These are phyloP conservation scores for Gremmenia infestans DNA, from an alignment of 2,329 filamentous ascomycete species.

Conservation along the genomic window DNA sequence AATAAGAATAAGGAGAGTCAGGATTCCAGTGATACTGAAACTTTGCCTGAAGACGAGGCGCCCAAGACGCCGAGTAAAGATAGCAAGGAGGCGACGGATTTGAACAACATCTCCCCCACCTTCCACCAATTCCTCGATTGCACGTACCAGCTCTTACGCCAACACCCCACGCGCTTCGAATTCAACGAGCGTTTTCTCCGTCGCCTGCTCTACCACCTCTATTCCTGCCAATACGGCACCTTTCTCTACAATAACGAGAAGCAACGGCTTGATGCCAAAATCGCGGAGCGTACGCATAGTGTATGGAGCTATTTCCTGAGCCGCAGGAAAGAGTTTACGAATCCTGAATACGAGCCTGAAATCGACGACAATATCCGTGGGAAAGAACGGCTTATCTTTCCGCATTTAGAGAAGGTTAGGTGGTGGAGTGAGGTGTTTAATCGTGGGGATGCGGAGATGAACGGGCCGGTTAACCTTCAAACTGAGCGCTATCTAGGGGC, in stretches of 20 bases:
- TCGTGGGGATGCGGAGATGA: slow-evolving; percentile 88
- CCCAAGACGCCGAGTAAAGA: slow-evolving; percentile 33
- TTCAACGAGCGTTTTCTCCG: slow-evolving; percentile 93
- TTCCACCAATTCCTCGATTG: slow-evolving; percentile 98
- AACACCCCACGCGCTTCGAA: slow-evolving; percentile 85
- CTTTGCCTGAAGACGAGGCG: slow-evolving; percentile 26
- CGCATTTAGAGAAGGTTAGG: slow-evolving; percentile 68
- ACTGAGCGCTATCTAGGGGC: slow-evolving; percentile 30
- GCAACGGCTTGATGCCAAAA: slow-evolving; percentile 67
- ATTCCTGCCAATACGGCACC: slow-evolving; percentile 94
- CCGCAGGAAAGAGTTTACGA: slow-evolving; percentile 74
- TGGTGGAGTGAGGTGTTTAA: slow-evolving; percentile 95
- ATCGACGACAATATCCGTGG: slow-evolving; percentile 76
- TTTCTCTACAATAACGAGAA: slow-evolving; percentile 96
- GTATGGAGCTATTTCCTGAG: slow-evolving; percentile 96
- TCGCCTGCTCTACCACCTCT: slow-evolving; percentile 84
- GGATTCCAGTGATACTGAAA: slow-evolving; percentile 55
- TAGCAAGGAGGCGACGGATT: slow-evolving; percentile 65
- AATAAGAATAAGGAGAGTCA: slow-evolving; percentile 68
- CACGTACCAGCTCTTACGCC: slow-evolving; percentile 82
- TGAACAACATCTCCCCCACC: slow-evolving; percentile 90
- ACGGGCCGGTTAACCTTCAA: slow-evolving; percentile 55
- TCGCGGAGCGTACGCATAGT: slow-evolving; percentile 69
- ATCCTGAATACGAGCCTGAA: slow-evolving; percentile 67
- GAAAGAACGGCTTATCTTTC: slow-evolving; percentile 79